These are phyloP conservation scores for Trichocomaceae sp. DNA, from an alignment of 2,329 filamentous ascomycete species.

Conservation along the genomic window DNA sequence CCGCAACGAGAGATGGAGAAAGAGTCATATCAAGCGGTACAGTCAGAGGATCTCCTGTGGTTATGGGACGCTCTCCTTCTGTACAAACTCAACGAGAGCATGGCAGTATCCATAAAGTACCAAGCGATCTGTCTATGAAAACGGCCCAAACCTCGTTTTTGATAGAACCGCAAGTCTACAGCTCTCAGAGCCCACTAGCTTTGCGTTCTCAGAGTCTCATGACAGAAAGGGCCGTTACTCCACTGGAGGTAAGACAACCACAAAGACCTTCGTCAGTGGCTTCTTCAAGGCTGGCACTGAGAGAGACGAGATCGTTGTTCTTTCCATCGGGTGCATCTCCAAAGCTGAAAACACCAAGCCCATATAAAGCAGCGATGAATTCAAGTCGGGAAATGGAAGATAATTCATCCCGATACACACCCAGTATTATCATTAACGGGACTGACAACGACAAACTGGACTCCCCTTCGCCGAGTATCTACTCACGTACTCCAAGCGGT, in stretches of 20 bases:
- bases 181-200: constrained; percentile 9
- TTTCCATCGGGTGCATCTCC: constrained; percentile 18
- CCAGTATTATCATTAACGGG: constrained; percentile 16
- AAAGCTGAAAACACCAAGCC: constrained; percentile 19
- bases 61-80: constrained; percentile 26
- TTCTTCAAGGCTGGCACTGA: constrained; percentile 16
- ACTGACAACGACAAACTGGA: constrained; percentile 6
- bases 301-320: constrained; percentile 16
- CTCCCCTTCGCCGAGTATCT: constrained; percentile 35
- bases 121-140: constrained; percentile 26
- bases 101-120: constrained; percentile 26
- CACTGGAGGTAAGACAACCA: constrained; percentile 3
- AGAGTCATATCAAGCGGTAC: constrained; percentile 24
- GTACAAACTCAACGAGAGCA: constrained; percentile 20
- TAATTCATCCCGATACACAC: constrained; percentile 17
- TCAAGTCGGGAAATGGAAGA: constrained; percentile 13
- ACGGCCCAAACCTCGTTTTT: constrained; percentile 28
- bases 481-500: constrained; percentile 37
- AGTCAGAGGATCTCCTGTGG: constrained; percentile 25
- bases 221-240: constrained; percentile 10
- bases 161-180: constrained; percentile 16
- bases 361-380: constrained; percentile 18
- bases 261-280: constrained; percentile 2
- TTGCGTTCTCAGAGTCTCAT: background rate
- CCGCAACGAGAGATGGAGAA: constrained; percentile 15